Percentiles rank a stretch among this genome's conserved stretches.
These are phyloP conservation scores for Fragosphaeria purpurea DNA, from an alignment of 2,329 filamentous ascomycete genomes.

Conservation along the genomic window DNA sequence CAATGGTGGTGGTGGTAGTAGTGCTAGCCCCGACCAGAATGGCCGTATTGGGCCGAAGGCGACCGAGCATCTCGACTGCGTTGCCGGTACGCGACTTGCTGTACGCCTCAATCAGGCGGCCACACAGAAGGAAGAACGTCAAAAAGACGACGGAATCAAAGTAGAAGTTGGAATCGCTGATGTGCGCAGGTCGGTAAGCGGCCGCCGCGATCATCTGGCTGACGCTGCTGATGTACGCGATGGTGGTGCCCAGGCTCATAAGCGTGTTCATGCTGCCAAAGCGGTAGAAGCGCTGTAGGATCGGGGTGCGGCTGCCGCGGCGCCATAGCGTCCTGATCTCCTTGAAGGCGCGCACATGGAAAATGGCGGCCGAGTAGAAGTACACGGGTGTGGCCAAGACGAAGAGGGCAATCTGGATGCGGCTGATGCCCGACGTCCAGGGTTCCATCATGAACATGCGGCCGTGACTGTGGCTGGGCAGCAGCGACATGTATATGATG, in stretches of 20 bases:
- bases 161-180: slow-evolving; percentile 53
- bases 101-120: slow-evolving; percentile 73
- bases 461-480: slow-evolving; percentile 47
- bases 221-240: slow-evolving; percentile 77
- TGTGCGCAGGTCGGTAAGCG: slow-evolving; percentile 25
- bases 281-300: slow-evolving; percentile 71
- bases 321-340: slow-evolving; percentile 73
- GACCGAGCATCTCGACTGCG: slow-evolving; percentile 69
- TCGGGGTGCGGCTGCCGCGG: slow-evolving; percentile 58
- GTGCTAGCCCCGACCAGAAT: slow-evolving; percentile 48
- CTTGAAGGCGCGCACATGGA: slow-evolving; percentile 69
- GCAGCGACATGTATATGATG: slow-evolving; percentile 81
- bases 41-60: slow-evolving; percentile 67
- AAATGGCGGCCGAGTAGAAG: slow-evolving; percentile 75
- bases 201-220: slow-evolving; percentile 62
- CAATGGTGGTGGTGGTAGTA: slow-evolving; percentile 13
- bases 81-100: slow-evolving; percentile 87
- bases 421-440: slow-evolving; percentile 62
- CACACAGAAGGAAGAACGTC: slow-evolving; percentile 72
- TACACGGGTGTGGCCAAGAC: slow-evolving; percentile 78
- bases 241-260: slow-evolving; percentile 77
- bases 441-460: slow-evolving; percentile 60
- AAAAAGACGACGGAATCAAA: slow-evolving; percentile 92
- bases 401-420: slow-evolving; percentile 70
- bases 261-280: slow-evolving; percentile 97